These are phyloP conservation scores for Thelephora terrestris DNA, from an alignment of 1,284 basidiomycete species.

Conservation along the genomic window DNA sequence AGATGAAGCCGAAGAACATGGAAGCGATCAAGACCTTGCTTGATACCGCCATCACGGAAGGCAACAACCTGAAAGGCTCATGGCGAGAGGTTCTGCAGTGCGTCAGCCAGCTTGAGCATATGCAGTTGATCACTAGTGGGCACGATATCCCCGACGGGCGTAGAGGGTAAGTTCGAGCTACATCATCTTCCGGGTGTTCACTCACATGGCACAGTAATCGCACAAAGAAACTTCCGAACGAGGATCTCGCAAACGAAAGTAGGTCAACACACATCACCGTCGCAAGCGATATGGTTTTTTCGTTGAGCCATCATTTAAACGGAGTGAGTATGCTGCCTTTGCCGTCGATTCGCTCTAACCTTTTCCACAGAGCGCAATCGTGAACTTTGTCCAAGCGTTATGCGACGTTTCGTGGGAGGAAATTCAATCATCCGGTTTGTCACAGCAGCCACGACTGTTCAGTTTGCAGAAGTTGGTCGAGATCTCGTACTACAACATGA, in stretches of 20 bases:
- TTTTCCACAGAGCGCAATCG: constrained; percentile 75
- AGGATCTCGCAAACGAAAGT: constrained; percentile 95
- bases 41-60: constrained; percentile 89
- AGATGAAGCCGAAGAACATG: constrained; percentile 99
- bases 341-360: constrained; percentile 4
- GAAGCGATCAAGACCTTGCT: constrained; percentile 92
- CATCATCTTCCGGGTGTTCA: not conserved
- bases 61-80: constrained; percentile 88
- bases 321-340: constrained; percentile 51
- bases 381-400: constrained; percentile 94
- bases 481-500: constrained; percentile 99
- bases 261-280: constrained; percentile 97
- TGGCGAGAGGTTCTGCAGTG: constrained; percentile 95
- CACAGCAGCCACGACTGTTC: constrained; percentile 90
- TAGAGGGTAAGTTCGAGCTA: constrained; percentile 50
- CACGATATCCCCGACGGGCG: constrained; percentile 78
- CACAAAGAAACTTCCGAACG: constrained; percentile 65
- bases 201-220: constrained; percentile 31
- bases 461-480: constrained; percentile 98
- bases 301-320: constrained; percentile 86
- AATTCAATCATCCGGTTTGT: constrained; percentile 93
- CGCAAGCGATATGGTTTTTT: constrained; percentile 99
- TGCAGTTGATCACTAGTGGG: constrained; percentile 90
- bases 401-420: constrained; percentile 99
- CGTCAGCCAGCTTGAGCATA: constrained; percentile 93